A percentile compares a stretch with the other conserved stretches of the same genome.
Conservation (phyloP, 2,329 filamentous ascomycete genomes). For the Penicillium aurantiogriseum region DNA sequence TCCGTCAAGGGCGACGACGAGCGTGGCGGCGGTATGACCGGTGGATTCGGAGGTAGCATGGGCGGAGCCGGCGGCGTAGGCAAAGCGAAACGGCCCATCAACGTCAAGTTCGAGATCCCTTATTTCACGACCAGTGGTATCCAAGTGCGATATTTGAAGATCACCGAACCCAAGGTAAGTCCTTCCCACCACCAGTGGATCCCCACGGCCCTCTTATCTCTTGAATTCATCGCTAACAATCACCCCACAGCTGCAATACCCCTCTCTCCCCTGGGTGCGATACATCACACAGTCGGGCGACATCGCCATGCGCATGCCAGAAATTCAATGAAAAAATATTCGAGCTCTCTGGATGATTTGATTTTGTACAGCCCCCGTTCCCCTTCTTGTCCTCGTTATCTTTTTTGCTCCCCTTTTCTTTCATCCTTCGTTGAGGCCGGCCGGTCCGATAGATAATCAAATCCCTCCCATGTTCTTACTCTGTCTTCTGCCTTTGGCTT, state of each 20-base stretch:
- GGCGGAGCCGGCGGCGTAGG: conserved; percentile 74
- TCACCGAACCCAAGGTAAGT: conserved; percentile 96
- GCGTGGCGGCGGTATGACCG: conserved; percentile 94
- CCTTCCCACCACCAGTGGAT: not conserved
- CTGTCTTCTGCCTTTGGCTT: conserved; percentile 1
- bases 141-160: conserved; percentile 97
- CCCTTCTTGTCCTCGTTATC: not conserved
- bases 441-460: conserved; percentile 32
- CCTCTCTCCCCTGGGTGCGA: conserved; percentile 92
- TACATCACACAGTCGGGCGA: conserved; percentile 99
- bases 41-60: conserved; percentile 95
- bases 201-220: not conserved
- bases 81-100: conserved; percentile 94
- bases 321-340: conserved; percentile 63
- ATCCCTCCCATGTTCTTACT: conserved; percentile 13
- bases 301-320: conserved; percentile 91
- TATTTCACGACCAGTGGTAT: conserved; percentile 99
- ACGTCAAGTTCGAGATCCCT: conserved; percentile 99
- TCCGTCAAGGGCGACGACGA: conserved; percentile 95
- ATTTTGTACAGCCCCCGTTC: conserved; percentile 24
- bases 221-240: conserved; percentile 3
- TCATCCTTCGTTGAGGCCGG: conserved; percentile 24
- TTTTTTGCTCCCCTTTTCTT: conserved; percentile 3
- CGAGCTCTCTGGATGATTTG: conserved; percentile 13
- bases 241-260: conserved; percentile 84